Conservation (phyloP, 2,329 filamentous ascomycete species). For the Xylariaceae sp. region DNA sequence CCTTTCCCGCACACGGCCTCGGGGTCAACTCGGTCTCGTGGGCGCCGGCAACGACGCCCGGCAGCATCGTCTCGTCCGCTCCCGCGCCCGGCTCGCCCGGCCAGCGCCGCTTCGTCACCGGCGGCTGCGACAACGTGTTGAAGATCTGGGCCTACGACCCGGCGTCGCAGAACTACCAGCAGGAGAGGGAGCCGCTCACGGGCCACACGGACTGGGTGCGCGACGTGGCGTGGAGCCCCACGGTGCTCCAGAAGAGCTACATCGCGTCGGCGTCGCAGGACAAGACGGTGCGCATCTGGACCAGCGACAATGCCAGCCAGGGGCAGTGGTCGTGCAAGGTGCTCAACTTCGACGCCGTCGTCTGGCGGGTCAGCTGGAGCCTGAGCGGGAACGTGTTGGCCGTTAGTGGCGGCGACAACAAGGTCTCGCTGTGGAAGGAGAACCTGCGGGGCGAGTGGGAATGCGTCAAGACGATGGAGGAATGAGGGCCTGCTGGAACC, state of each 20-base stretch:
- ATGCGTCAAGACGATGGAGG: conserved; percentile 91
- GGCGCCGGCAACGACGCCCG: conserved; percentile 80
- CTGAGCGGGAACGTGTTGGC: conserved; percentile 94
- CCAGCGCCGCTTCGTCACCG: conserved; percentile 83
- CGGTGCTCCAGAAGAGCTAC: conserved; percentile 89
- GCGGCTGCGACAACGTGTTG: conserved; percentile 86
- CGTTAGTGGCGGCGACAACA: conserved; percentile 90
- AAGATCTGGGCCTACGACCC: conserved; percentile 85
- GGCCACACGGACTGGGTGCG: conserved; percentile 96
- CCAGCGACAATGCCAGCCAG: conserved; percentile 57
- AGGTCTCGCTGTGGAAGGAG: conserved; percentile 97
- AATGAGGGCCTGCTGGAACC: conserved; percentile 39
- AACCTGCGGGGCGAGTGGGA: conserved; percentile 96
- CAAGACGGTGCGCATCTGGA: conserved; percentile 97
- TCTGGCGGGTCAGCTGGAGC: conserved; percentile 98
- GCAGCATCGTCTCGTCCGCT: conserved; percentile 71
- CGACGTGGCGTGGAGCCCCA: conserved; percentile 95
- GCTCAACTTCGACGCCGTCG: conserved; percentile 77
- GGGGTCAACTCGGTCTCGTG: conserved; percentile 95
- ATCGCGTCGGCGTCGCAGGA: conserved; percentile 94
- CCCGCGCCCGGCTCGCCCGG: conserved; percentile 51
- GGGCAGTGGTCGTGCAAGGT: conserved; percentile 79
- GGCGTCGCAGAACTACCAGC: conserved; percentile 52
- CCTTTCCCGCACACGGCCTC: conserved; percentile 85
- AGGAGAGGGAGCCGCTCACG: conserved; percentile 55